phyloP scores from a whole-genome alignment of 352 stramenopile species.

The Pythium phragmitis region DNA sequence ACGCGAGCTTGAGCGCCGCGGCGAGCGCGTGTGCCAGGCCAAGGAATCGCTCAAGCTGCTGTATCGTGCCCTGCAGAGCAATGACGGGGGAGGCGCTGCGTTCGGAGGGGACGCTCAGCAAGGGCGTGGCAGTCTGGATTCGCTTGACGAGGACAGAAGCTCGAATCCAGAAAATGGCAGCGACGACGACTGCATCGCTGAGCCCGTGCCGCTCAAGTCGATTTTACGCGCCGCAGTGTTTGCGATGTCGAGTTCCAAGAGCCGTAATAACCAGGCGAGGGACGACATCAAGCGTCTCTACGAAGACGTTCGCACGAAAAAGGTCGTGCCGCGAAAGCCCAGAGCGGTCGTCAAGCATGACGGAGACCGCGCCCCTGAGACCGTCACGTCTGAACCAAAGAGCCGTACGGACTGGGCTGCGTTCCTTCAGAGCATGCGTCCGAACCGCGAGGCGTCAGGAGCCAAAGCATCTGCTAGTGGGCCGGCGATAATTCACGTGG shows the following conservation, averaged over 20 bases:
- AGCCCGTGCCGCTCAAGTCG: conserved; percentile 47
- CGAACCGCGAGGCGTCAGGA: conserved; percentile 6
- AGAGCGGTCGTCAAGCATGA: conserved; percentile 9
- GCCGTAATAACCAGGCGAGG: conserved; percentile 38
- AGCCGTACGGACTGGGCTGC: conserved; percentile 26
- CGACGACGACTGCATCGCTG: conserved; percentile 7
- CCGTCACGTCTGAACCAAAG: background rate
- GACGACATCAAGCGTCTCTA: conserved; percentile 46
- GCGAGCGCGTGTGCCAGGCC: conserved; percentile 43
- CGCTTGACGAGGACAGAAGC: conserved; percentile 9
- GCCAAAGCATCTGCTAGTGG: background rate
- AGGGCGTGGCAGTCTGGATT: background rate
- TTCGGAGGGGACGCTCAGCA: background rate
- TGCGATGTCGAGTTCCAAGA: conserved; percentile 61
- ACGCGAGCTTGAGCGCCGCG: conserved; percentile 49
- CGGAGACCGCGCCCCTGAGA: background rate
- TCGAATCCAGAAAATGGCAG: background rate
- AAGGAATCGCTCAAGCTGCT: conserved; percentile 68
- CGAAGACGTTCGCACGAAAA: conserved; percentile 30
- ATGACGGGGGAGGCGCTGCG: background rate
- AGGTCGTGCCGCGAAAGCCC: conserved; percentile 3
- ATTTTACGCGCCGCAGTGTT: conserved; percentile 60
- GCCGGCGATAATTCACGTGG: conserved; percentile 32
- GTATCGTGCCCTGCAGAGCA: conserved; percentile 45
- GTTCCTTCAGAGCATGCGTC: conserved; percentile 29